Percentiles rank a stretch among this genome's conserved stretches.
phyloP scores from a whole-genome alignment of 2,329 filamentous ascomycete genomes.

The Boeremia lycopersici region DNA sequence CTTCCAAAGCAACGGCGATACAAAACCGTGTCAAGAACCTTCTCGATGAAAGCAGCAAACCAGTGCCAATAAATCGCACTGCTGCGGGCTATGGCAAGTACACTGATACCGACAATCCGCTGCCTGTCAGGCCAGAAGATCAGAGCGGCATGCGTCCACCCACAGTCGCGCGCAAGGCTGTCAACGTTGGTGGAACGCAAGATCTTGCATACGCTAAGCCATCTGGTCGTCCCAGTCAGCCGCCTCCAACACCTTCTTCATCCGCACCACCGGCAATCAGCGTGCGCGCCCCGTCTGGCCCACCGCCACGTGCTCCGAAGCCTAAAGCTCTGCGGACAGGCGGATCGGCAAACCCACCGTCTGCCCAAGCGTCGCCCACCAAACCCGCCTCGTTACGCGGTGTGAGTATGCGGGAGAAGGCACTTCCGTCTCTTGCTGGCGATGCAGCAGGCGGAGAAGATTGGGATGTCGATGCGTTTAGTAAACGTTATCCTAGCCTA shows the following conservation, averaged over 20 bases:
- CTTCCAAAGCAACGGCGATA: slow-evolving; percentile 75
- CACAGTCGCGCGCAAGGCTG: slow-evolving; percentile 55
- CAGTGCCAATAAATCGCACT: slow-evolving; percentile 66
- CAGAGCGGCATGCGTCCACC: slow-evolving; percentile 29
- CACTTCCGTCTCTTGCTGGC: slow-evolving; percentile 18
- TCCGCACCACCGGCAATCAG: slow-evolving; percentile 44
- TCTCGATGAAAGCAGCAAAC: slow-evolving; percentile 71
- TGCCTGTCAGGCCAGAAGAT: slow-evolving; percentile 40
- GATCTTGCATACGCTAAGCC: slow-evolving; percentile 40
- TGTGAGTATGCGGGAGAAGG: slow-evolving; percentile 27
- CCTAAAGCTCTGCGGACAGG: slow-evolving; percentile 63
- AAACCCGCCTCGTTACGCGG: slow-evolving; percentile 11
- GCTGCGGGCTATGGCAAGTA: slow-evolving; percentile 91
- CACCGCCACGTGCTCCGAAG: slow-evolving; percentile 62
- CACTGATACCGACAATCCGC: slow-evolving; percentile 58
- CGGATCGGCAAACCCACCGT: slow-evolving; percentile 27
- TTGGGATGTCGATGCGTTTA: slow-evolving; percentile 71
- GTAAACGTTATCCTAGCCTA: slow-evolving; percentile 84
- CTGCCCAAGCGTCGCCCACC: slow-evolving; percentile 16
- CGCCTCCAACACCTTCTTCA: slow-evolving; percentile 32
- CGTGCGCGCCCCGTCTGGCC: slow-evolving; percentile 40
- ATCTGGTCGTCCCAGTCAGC: slow-evolving; percentile 29
- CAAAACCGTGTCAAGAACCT: slow-evolving; percentile 89
- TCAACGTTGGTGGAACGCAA: slow-evolving; percentile 36
- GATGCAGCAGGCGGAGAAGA: slow-evolving; percentile 52